Conservation (phyloP, 2,329 filamentous ascomycete genomes). For the Penicillium paneum region DNA sequence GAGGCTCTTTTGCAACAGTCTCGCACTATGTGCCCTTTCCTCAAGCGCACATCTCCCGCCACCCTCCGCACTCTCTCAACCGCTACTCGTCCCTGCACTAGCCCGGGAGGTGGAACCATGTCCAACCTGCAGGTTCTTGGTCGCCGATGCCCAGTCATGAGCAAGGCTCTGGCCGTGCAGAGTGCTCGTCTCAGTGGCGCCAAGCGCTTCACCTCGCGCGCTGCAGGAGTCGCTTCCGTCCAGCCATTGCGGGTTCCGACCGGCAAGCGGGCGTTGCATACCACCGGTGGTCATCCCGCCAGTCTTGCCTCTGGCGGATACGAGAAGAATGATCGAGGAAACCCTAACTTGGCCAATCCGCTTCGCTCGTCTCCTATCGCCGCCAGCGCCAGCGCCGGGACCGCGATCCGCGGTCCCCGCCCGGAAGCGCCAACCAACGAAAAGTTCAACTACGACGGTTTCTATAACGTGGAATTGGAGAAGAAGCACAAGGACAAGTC, state of each 20-base stretch:
- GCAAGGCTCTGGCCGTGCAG: constrained; percentile 91
- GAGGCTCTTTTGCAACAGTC: constrained; percentile 93
- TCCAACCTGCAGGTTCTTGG: constrained; percentile 94
- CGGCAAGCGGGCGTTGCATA: constrained; percentile 75
- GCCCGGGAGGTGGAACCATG: constrained; percentile 83
- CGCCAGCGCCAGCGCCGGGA: constrained; percentile 21
- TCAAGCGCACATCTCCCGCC: constrained; percentile 89
- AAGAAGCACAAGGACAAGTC: constrained; percentile 99
- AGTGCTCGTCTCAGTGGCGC: constrained; percentile 41
- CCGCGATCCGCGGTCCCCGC: constrained; percentile 41
- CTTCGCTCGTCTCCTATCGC: constrained; percentile 25
- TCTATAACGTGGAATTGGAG: constrained; percentile 83
- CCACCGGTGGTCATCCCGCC: constrained; percentile 72
- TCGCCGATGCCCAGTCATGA: constrained; percentile 96
- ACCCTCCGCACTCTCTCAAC: constrained; percentile 83
- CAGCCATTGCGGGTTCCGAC: constrained; percentile 51
- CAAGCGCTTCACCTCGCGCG: constrained; percentile 40
- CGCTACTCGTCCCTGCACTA: constrained; percentile 61
- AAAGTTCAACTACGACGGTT: constrained; percentile 86
- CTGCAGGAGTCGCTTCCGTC: constrained; percentile 29
- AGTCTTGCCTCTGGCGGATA: constrained; percentile 62
- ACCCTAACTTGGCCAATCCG: constrained; percentile 26
- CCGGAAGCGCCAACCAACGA: constrained; percentile 48
- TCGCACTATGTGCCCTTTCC: constrained; percentile 93
- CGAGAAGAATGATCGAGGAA: constrained; percentile 48